A percentile compares a stretch with the other conserved stretches of the same genome.
These are phyloP conservation scores for Paramecium caudatum DNA, from an alignment of 73 alveolate genomes.

Conservation along the genomic window DNA sequence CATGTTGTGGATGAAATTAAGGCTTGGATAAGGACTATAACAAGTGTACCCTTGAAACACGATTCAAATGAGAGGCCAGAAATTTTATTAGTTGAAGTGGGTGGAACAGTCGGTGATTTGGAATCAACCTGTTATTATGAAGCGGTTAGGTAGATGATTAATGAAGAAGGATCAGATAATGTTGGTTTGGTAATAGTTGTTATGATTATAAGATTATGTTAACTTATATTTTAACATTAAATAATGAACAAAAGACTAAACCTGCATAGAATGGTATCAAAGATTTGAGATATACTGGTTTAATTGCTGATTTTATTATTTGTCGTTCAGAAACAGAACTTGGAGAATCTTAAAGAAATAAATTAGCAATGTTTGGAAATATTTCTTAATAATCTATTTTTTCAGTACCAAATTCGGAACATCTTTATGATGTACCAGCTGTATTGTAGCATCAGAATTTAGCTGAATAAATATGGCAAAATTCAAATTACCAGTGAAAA, in stretches of 20 bases:
- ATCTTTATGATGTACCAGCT: constrained; percentile 49
- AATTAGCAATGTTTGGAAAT: constrained; percentile 41
- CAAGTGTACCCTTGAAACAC: constrained; percentile 47
- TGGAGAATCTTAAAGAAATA: not conserved
- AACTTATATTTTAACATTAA: constrained; percentile 69
- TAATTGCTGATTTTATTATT: constrained; percentile 51
- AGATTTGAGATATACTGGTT: constrained; percentile 78
- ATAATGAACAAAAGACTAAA: constrained; percentile 81
- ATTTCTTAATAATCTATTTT: constrained; percentile 6
- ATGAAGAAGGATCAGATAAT: constrained; percentile 72
- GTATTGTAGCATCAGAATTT: not conserved
- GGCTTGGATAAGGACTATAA: constrained; percentile 64
- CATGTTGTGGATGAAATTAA: constrained; percentile 82
- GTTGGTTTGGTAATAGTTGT: constrained; percentile 69
- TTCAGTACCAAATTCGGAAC: constrained; percentile 40
- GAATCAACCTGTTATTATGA: constrained; percentile 81
- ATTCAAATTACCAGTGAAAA: not conserved
- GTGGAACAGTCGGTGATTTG: constrained; percentile 88
- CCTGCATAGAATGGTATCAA: constrained; percentile 84
- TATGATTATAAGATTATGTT: constrained; percentile 21
- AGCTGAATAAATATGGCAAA: constrained; percentile 1
- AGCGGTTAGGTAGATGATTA: constrained; percentile 75
- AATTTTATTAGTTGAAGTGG: constrained; percentile 82
- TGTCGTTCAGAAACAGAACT: constrained; percentile 24
- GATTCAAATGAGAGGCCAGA: constrained; percentile 60